phyloP scores from a whole-genome alignment of 768 basidiomycete genomes.

The Hydnomerulius pinastri region DNA sequence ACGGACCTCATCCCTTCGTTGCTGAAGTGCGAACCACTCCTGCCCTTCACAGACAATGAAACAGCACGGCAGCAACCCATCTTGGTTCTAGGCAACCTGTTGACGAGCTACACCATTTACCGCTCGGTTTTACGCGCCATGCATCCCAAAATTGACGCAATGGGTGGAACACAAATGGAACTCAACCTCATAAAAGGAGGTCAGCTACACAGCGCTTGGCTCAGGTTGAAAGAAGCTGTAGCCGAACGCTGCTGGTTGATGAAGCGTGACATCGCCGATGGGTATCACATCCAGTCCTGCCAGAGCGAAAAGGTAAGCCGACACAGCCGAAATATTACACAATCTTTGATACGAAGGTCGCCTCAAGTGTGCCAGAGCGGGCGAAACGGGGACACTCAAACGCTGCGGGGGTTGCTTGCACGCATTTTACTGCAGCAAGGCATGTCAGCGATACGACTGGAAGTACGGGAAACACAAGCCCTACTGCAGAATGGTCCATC shows the following conservation, averaged over 20 bases:
- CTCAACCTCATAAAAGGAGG: constrained; percentile 12
- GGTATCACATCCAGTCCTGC: constrained; percentile 25
- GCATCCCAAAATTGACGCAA: constrained; percentile 9
- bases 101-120: constrained; percentile 27
- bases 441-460: constrained; percentile 32
- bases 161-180: constrained; percentile 10
- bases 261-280: constrained; percentile 13
- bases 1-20: constrained; percentile 21
- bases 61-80: constrained; percentile 3
- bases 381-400: constrained; percentile 18
- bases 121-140: constrained; percentile 23
- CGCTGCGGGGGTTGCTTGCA: constrained; percentile 30
- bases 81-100: constrained; percentile 16
- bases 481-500: constrained; percentile 23
- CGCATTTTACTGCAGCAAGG: constrained; percentile 29
- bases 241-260: constrained; percentile 21
- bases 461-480: constrained; percentile 26
- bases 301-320: constrained; percentile 23
- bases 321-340: no score
- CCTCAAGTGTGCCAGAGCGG: constrained; percentile 24
- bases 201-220: constrained; percentile 25
- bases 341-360: background rate
- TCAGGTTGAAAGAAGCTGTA: constrained; percentile 17
- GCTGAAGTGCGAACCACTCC: constrained; percentile 23
- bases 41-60: constrained; percentile 18